These are phyloP conservation scores for Plantago elongata DNA, from an alignment of 257 asterid genomes.

Conservation along the genomic window DNA sequence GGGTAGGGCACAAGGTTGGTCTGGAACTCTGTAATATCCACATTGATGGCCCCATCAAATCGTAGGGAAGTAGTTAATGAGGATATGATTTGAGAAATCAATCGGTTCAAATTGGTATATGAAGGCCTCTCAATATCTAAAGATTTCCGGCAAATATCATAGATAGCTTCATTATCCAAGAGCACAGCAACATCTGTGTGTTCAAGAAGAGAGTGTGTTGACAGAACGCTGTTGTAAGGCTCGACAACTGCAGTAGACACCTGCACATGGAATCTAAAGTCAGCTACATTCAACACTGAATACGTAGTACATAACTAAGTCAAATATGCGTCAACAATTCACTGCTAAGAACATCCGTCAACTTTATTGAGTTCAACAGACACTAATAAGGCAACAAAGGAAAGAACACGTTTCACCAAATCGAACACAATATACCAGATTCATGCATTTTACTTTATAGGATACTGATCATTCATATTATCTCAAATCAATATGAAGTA, in stretches of 20 bases:
- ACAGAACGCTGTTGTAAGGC: conserved; percentile 92
- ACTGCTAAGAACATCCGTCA: neutral
- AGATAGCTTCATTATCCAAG: conserved; percentile 88
- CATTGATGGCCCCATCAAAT: conserved; percentile 89
- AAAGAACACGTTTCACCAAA: too few species aligned
- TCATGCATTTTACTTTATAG: too few species aligned
- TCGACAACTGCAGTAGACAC: conserved; percentile 94
- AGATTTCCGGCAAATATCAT: conserved; percentile 83
- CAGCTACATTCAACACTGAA: conserved; percentile 8
- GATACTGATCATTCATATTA: neutral
- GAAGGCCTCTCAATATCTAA: conserved; percentile 90
- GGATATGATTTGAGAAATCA: conserved; percentile 83
- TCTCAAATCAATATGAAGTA: conserved; percentile 19
- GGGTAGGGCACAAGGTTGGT: conserved; percentile 95
- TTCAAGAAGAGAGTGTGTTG: conserved; percentile 88
- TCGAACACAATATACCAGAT: too few species aligned
- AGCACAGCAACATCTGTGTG: conserved; percentile 84
- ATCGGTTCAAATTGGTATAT: conserved; percentile 73
- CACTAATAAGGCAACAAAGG: too few species aligned
- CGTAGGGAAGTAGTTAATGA: conserved; percentile 85
- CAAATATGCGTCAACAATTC: neutral
- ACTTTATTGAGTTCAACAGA: too few species aligned
- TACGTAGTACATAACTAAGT: too few species aligned
- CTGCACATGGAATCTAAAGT: conserved; percentile 35
- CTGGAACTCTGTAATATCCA: conserved; percentile 82